phyloP scores from a whole-genome alignment of 495 filamentous ascomycete genomes.

The Penicillium dipodomyicola region DNA sequence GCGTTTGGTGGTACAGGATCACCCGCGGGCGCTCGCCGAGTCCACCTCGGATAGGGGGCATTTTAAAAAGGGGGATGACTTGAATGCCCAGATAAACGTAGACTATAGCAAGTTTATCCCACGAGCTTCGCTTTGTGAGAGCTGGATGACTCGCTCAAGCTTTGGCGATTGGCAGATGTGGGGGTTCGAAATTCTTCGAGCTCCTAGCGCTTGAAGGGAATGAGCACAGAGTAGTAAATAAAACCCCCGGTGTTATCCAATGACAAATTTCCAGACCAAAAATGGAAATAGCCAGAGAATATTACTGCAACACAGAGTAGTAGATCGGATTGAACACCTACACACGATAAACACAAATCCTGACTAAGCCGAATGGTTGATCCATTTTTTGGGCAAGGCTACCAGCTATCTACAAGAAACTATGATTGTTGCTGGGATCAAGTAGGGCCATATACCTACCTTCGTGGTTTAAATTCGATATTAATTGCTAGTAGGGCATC shows the following conservation, averaged over 20 bases:
- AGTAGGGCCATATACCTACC: background rate
- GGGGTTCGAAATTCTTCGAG: background rate
- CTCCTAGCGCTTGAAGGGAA: background rate
- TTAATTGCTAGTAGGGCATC: background rate
- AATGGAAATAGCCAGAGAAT: conserved; percentile 1
- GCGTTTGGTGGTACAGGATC: conserved; percentile 73
- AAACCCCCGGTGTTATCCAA: background rate
- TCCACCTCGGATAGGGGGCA: conserved; percentile 37
- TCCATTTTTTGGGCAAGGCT: background rate
- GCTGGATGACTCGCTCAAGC: background rate
- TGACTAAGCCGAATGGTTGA: background rate
- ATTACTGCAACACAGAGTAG: conserved; percentile 6
- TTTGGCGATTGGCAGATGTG: conserved; percentile 3
- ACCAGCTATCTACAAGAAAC: background rate
- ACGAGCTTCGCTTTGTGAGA: background rate
- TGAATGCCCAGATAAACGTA: background rate
- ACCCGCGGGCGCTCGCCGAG: conserved; percentile 43
- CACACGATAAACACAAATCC: background rate
- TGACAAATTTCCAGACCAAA: background rate
- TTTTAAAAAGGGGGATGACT: conserved; percentile 6
- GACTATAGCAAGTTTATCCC: background rate
- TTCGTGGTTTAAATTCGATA: background rate
- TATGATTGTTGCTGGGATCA: background rate
- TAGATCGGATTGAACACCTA: background rate
- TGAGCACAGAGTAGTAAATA: background rate